Percentiles rank a stretch among this genome's conserved stretches.
Evolutionary conservation across 768 basidiomycete genomes (phyloP).

Genomic region (Auricularia auricula-judae): DNA sequence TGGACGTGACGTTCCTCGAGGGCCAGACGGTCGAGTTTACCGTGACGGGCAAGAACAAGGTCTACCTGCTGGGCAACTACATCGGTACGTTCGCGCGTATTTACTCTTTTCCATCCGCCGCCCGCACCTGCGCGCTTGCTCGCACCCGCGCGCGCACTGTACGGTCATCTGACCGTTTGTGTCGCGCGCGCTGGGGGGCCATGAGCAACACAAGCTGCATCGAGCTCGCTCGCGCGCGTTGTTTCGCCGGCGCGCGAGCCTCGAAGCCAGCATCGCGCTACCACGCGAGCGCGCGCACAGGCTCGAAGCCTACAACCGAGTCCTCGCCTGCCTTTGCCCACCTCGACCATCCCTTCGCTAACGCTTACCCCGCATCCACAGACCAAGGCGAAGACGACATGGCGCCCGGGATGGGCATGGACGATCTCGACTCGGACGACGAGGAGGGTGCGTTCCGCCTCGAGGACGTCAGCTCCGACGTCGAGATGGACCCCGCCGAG

Average conservation of each 20-base stretch:
- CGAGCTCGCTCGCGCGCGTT: too few species aligned
- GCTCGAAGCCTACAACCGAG: too few species aligned
- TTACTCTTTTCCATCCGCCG: background rate
- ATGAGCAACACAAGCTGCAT: too few species aligned
- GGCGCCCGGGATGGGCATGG: slow-evolving; percentile 32
- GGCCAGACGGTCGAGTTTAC: slow-evolving; percentile 58
- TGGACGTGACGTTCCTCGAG: slow-evolving; percentile 61
- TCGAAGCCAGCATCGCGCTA: too few species aligned
- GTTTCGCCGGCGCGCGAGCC: too few species aligned
- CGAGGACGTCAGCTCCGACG: slow-evolving; percentile 73
- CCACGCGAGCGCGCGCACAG: too few species aligned
- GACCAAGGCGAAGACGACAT: slow-evolving; percentile 43
- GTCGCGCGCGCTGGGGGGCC: too few species aligned
- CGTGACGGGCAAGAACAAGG: slow-evolving; percentile 68
- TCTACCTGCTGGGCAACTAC: slow-evolving; percentile 80
- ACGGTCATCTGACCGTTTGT: too few species aligned
- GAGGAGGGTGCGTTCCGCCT: slow-evolving; percentile 52
- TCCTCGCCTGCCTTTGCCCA: too few species aligned
- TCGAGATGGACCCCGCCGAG: slow-evolving; percentile 60
- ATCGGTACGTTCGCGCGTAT: slow-evolving; percentile 38
- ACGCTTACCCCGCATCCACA: slow-evolving; percentile 14
- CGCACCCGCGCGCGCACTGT: too few species aligned
- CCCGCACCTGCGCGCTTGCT: slow-evolving; percentile 10
- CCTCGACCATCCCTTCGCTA: too few species aligned
- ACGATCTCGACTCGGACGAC: slow-evolving; percentile 36